Conservation (phyloP, 179 eudicot genomes). For the Actinidia polygama region DNA sequence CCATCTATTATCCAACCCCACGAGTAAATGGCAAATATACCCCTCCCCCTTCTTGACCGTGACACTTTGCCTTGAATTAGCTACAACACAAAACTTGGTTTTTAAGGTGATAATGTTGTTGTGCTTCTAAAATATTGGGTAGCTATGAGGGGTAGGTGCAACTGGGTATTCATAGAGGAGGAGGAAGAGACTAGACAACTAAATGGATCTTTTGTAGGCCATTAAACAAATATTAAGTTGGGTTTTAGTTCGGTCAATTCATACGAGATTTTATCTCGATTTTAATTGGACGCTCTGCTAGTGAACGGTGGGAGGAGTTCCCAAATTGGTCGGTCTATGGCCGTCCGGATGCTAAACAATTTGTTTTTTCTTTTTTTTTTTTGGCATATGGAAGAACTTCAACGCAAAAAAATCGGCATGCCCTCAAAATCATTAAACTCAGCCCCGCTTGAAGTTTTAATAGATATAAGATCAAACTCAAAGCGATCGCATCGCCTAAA, state of each 20-base stretch:
- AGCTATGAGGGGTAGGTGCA: neutral
- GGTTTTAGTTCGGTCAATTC: neutral
- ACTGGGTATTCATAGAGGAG: neutral
- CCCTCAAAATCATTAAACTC: no score
- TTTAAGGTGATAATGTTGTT: neutral
- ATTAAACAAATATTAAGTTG: neutral
- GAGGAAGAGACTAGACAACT: neutral
- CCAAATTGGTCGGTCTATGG: neutral
- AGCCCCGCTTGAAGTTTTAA: no score
- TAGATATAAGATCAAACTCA: no score
- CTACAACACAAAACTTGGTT: constrained; percentile 5
- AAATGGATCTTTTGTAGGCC: neutral
- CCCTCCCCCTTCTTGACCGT: neutral
- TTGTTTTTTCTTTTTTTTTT: no score
- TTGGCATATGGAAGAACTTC: neutral
- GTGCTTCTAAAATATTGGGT: neutral
- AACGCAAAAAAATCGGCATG: neutral
- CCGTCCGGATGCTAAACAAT: no score
- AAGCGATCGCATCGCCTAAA: no score
- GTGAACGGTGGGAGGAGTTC: neutral
- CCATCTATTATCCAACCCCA: no score
- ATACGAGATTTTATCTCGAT: neutral
- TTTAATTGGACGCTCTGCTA: no score
- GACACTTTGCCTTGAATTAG: constrained; percentile 7
- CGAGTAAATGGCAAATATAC: no score